These are phyloP conservation scores for Dendrostoma leiphaemia DNA, from an alignment of 2,329 filamentous ascomycete species.

Conservation along the genomic window DNA sequence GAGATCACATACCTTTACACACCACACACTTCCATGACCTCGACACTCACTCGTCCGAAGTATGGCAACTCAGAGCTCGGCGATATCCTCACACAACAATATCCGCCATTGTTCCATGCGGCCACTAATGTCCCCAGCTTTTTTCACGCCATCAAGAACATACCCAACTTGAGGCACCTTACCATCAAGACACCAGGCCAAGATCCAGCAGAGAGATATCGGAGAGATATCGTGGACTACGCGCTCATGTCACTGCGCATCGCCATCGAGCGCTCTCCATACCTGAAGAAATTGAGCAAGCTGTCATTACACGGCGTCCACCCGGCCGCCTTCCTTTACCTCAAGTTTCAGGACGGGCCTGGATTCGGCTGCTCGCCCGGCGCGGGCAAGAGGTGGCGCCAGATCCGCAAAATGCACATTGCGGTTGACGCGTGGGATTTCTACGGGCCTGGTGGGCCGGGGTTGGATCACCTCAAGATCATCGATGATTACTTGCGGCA, in stretches of 20 bases:
- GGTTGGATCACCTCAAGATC: conserved; percentile 71
- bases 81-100: conserved; percentile 80
- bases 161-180: conserved; percentile 71
- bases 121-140: conserved; percentile 86
- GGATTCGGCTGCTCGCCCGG: conserved; percentile 74
- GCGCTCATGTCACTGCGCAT: conserved; percentile 85
- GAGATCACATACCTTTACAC: conserved; percentile 82
- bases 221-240: conserved; percentile 80
- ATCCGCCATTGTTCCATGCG: conserved; percentile 84
- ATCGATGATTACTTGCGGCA: conserved; percentile 76
- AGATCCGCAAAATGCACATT: conserved; percentile 72
- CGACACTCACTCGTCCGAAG: conserved; percentile 64
- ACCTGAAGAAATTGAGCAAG: conserved; percentile 60
- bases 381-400: conserved; percentile 70
- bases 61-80: conserved; percentile 79
- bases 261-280: conserved; percentile 69
- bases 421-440: conserved; percentile 71
- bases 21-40: conserved; percentile 67
- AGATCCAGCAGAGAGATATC: conserved; percentile 65
- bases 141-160: conserved; percentile 66
- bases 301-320: conserved; percentile 74
- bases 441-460: conserved; percentile 50
- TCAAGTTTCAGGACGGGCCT: conserved; percentile 61
- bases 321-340: conserved; percentile 71
- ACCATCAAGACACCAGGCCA: conserved; percentile 76